Percentiles rank a stretch among this genome's conserved stretches.
These are phyloP conservation scores for Cyclotella baltica DNA, from an alignment of 108 stramenopile species.

Conservation along the genomic window DNA sequence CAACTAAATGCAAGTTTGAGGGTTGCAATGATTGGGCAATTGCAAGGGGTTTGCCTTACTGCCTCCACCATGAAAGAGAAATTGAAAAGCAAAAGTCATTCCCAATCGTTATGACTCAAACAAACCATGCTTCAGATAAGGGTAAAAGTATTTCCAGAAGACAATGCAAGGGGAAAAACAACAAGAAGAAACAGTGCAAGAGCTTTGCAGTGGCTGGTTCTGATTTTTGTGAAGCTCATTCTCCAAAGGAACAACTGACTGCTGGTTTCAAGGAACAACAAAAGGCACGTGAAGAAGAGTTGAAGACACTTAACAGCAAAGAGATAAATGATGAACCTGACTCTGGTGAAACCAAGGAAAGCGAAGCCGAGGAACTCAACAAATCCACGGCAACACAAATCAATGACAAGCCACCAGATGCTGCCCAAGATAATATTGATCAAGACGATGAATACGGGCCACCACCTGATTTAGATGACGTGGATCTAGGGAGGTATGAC, in stretches of 20 bases:
- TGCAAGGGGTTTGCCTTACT: slow-evolving; percentile 27
- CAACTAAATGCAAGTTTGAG: slow-evolving; percentile 11
- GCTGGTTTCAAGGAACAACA: slow-evolving; percentile 24
- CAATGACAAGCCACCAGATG: background rate
- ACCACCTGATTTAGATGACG: slow-evolving; percentile 26
- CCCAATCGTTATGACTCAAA: background rate
- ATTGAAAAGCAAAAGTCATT: background rate
- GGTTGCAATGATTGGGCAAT: slow-evolving; percentile 20
- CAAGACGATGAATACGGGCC: slow-evolving; percentile 15
- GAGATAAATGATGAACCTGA: background rate
- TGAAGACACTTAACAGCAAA: background rate
- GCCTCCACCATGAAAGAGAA: slow-evolving; percentile 8
- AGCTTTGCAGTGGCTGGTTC: slow-evolving; percentile 21
- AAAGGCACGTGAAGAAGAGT: background rate
- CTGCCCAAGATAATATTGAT: background rate
- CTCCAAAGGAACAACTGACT: slow-evolving; percentile 26
- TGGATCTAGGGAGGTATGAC: slow-evolving; percentile 13
- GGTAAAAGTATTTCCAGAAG: slow-evolving; percentile 1
- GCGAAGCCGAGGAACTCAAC: background rate
- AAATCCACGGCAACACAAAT: background rate
- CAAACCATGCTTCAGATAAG: background rate
- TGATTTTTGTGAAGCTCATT: slow-evolving; percentile 34
- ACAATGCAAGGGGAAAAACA: slow-evolving; percentile 29
- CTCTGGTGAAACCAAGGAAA: background rate
- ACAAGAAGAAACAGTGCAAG: slow-evolving; percentile 32